Base-by-base conservation (phyloP, 345 rosid genomes). In the Punica granatum region DNA sequence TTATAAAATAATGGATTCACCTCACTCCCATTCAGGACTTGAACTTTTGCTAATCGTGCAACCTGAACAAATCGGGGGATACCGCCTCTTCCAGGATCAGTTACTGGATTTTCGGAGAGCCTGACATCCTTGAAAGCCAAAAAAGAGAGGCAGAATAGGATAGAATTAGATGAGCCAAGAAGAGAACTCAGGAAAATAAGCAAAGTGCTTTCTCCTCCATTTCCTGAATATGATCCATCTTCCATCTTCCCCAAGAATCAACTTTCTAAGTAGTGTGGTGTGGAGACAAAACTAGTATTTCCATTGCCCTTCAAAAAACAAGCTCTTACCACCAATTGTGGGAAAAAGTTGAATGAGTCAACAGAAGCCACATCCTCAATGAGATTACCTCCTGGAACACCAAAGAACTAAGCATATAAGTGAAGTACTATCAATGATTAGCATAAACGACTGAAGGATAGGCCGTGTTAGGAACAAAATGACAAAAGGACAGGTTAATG, bases 1-100 rank as follows among this genome's bases (percentile, higher is more conserved):
- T 14, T 12, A 42, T 23, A 44, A 31, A 65, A 53, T 54, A 3
- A 63, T 58, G 60, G 76, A 25, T 70, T 69, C 83, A 94, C 99
- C 99, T 91, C 99, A 72, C 99, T 94, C 71, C 97, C 97, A 80
- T 91, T 91, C 72, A 94, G 83, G 58, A 89, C 65, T 82, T 90
- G 76, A 69, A 94, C 86, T 73, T 84, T 91, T 34, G 83, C 81
- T 75, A 94, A 75, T n/a, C 88, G 80, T 51, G 99, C 96, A 76
- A 94, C 60, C 72, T 88, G 74, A 70, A 82, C 84, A 84, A 75
- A 94, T 79, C 99, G 88, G 12, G 96, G 87, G 71, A 87, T 68
- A 68, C 97, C 96, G 64, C 91, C 90, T 72, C 81, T 86, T 67
- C 61, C 85, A 67, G 90, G 84, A 81, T 89, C 92, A 67, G 90